Evolutionary conservation across 163 green algal species (phyloP), one percentile per base, ranked within the genome.

Genomic region (Chlamydomonas reinhardtii): DNA sequence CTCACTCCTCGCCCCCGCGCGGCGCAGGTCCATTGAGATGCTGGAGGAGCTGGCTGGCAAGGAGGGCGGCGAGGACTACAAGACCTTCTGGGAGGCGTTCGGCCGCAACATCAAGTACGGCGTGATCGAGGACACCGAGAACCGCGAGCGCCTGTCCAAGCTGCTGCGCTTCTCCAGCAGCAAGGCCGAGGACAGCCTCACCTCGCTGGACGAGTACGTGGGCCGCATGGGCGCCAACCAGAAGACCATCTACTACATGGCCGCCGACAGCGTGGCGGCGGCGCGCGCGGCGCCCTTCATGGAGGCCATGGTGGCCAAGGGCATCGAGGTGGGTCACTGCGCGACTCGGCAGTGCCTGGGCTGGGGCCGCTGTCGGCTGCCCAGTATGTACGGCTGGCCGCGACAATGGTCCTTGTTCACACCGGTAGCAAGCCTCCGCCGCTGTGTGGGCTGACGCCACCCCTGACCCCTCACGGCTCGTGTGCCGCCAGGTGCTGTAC

Each of bases 241-340:
- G 95, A 97, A 96, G 89, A 76, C 71, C 79, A 99, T 99, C 85
- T 99, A 97, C 94, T 99, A 97, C 94, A 95, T 99, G 78, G 95
- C 97, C 27, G 95, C 96, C 4, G 97, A 99, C 90, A 96, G 89
- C 37, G 85, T 94, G 20, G 91, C 94, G 34, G 92, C 93, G 2
- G 96, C 96, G 27, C 72, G 74, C 1, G 83, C 92, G 0, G 94
- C 96, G 20, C 98, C 98, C 17, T 99, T 99, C 84, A 92, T 99
- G n/a, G 98, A 99, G 94, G 85, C 94, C 48, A 94, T 99, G 37
- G 89, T 92, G 39, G 92, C 94, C 83, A 96, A 96, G 87, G 97
- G 94, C 83, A 95, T 95, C 34, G 97, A 99, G 94, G 88, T 92
- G 76, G 14, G 64, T 93, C 73, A n/a, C n/a, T n/a, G n/a, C n/a